Evolutionary conservation across 345 rosid species (phyloP).

Genomic region (Conringia planisiliqua): DNA sequence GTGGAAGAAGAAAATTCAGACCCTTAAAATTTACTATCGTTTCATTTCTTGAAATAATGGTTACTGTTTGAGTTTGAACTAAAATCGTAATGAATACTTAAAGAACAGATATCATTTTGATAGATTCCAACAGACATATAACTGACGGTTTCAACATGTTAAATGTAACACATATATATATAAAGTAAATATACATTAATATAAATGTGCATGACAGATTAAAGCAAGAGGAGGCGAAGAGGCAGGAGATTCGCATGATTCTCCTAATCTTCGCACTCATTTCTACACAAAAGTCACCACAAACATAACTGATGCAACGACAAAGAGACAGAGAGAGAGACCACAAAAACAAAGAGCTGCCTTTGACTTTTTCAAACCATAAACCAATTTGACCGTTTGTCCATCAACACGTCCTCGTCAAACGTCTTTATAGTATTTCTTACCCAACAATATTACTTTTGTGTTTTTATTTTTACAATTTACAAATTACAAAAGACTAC

Average conservation of each 20-base stretch:
- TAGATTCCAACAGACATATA: neutral
- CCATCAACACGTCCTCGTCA: conserved; percentile 14
- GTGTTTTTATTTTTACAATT: neutral
- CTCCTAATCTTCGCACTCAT: conserved; percentile 13
- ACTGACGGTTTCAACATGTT: neutral
- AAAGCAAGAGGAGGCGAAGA: conserved; percentile 1
- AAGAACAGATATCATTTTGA: neutral
- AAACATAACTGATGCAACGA: conserved; percentile 30
- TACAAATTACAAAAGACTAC: neutral
- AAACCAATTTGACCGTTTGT: conserved; percentile 29
- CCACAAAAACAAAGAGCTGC: neutral
- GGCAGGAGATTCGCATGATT: conserved; percentile 20
- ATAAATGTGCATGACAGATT: neutral
- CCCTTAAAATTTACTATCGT: neutral
- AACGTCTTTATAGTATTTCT: conserved; percentile 19
- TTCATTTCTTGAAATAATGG: neutral
- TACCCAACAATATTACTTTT: neutral
- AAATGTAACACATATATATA: neutral
- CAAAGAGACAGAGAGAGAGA: neutral
- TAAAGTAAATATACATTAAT: neutral
- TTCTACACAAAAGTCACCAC: conserved; percentile 27
- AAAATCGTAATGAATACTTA: neutral
- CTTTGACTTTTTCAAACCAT: conserved; percentile 30
- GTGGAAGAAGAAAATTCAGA: too few species aligned
- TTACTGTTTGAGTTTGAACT: neutral